phyloP scores from a whole-genome alignment of 108 stramenopile genomes.

The Chaetoceros tenuissimus region DNA sequence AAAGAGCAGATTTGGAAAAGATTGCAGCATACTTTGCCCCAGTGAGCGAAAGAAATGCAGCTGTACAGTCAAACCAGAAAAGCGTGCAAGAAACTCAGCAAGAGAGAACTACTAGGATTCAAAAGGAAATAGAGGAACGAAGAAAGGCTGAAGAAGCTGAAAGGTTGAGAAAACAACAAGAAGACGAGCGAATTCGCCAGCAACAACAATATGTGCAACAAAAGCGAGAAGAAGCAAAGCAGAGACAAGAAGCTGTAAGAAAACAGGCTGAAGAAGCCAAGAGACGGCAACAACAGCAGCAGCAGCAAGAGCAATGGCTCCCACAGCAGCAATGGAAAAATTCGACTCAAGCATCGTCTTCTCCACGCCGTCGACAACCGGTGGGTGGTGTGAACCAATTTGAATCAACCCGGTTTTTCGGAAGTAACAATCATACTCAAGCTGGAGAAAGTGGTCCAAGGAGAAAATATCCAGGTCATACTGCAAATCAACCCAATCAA shows the following conservation, averaged over 20 bases:
- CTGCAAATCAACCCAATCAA: constrained; percentile 12
- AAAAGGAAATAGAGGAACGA: constrained; percentile 36
- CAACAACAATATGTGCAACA: constrained; percentile 11
- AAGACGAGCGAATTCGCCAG: constrained; percentile 17
- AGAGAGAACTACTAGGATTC: constrained; percentile 6
- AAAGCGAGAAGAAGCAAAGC: constrained; percentile 25
- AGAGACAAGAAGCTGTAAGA: constrained; percentile 26
- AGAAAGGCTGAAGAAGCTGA: constrained; percentile 9
- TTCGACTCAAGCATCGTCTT: not conserved
- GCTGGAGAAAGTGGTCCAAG: not conserved
- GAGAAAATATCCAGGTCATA: constrained; percentile 13
- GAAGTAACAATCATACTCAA: not conserved
- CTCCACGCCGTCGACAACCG: not conserved
- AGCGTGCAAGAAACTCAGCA: constrained; percentile 11
- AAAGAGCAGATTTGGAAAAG: constrained; percentile 62
- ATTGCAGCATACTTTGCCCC: constrained; percentile 23
- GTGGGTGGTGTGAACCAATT: not conserved
- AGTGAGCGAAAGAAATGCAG: not conserved
- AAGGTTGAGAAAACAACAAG: constrained; percentile 12
- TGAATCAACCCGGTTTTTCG: not conserved
- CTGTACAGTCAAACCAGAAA: constrained; percentile 4
- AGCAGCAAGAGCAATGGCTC: constrained; percentile 19
- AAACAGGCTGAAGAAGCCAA: constrained; percentile 18
- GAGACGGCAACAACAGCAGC: constrained; percentile 17
- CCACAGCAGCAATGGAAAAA: constrained; percentile 22